phyloP scores from a whole-genome alignment of 2,329 filamentous ascomycete genomes.

The Fusarium agapanthi region DNA sequence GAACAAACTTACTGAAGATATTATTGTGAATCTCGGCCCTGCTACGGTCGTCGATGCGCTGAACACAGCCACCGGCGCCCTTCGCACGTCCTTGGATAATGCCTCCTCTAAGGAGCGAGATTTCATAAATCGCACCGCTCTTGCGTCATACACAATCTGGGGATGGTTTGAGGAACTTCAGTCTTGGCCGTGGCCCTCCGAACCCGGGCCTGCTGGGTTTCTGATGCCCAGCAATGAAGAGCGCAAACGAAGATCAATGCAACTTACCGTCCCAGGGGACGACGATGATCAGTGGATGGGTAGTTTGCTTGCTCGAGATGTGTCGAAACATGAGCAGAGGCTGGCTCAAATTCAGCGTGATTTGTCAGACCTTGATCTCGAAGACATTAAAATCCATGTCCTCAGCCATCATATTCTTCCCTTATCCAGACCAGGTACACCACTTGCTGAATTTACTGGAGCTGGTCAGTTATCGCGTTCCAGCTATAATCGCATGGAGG shows the following conservation, averaged over 20 bases:
- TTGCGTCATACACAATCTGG: constrained; percentile 75
- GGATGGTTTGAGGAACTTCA: constrained; percentile 79
- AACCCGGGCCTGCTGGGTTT: constrained; percentile 62
- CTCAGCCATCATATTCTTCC: constrained; percentile 79
- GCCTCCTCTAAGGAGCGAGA: constrained; percentile 73
- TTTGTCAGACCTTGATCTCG: constrained; percentile 75
- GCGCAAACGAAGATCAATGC: constrained; percentile 50
- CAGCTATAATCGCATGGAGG: constrained; percentile 78
- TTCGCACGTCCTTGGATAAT: constrained; percentile 68
- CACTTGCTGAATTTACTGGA: constrained; percentile 45
- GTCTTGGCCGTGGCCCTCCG: constrained; percentile 65
- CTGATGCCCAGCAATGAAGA: constrained; percentile 55
- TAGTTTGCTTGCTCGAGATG: constrained; percentile 70
- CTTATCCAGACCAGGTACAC: constrained; percentile 51
- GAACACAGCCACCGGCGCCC: constrained; percentile 58
- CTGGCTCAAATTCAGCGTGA: constrained; percentile 77
- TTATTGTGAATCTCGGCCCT: constrained; percentile 69
- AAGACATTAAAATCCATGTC: constrained; percentile 90
- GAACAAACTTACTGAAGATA: constrained; percentile 61
- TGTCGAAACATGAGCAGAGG: constrained; percentile 74
- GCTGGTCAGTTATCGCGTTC: constrained; percentile 56
- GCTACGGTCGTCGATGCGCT: constrained; percentile 69
- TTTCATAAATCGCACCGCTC: constrained; percentile 74
- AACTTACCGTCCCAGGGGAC: constrained; percentile 32
- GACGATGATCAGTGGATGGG: constrained; percentile 66